A percentile compares a stretch with the other conserved stretches of the same genome.
Evolutionary conservation across 2,329 filamentous ascomycete species (phyloP).

Genomic region (Emergomyces africanus): DNA sequence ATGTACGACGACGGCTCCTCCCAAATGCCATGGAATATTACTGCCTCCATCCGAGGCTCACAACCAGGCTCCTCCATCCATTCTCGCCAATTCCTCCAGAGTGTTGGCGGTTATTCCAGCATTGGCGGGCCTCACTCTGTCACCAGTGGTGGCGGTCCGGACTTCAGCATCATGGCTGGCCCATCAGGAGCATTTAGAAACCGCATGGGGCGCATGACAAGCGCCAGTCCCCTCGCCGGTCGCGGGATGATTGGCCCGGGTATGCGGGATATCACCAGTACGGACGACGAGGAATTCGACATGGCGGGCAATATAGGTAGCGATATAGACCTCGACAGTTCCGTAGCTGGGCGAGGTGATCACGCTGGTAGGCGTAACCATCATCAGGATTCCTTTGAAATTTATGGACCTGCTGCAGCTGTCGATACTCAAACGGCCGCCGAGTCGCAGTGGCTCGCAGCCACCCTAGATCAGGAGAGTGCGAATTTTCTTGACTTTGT

Average conservation of each 20-base stretch:
- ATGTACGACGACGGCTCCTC: slow-evolving; percentile 56
- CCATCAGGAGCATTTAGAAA: background rate
- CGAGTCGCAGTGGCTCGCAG: slow-evolving; percentile 36
- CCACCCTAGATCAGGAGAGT: slow-evolving; percentile 45
- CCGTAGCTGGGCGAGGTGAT: slow-evolving; percentile 14
- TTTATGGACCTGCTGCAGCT: slow-evolving; percentile 31
- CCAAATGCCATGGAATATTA: slow-evolving; percentile 57
- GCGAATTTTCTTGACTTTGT: slow-evolving; percentile 53
- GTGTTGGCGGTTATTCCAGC: slow-evolving; percentile 23
- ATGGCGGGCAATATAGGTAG: slow-evolving; percentile 5
- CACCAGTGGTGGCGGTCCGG: slow-evolving; percentile 11
- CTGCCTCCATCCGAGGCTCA: slow-evolving; percentile 42
- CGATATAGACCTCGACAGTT: slow-evolving; percentile 15
- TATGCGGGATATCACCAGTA: background rate
- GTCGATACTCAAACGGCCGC: slow-evolving; percentile 39
- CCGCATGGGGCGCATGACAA: slow-evolving; percentile 41
- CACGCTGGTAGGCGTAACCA: slow-evolving; percentile 11
- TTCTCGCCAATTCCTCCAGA: slow-evolving; percentile 22
- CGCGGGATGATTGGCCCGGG: slow-evolving; percentile 23
- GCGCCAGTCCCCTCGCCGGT: slow-evolving; percentile 49
- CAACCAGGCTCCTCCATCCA: slow-evolving; percentile 28
- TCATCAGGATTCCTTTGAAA: slow-evolving; percentile 27
- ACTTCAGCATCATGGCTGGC: slow-evolving; percentile 13
- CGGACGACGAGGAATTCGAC: slow-evolving; percentile 8
- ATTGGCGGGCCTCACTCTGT: slow-evolving; percentile 11